Conservation (phyloP, 2,329 filamentous ascomycete species). For the Penicillium verrucosum region DNA sequence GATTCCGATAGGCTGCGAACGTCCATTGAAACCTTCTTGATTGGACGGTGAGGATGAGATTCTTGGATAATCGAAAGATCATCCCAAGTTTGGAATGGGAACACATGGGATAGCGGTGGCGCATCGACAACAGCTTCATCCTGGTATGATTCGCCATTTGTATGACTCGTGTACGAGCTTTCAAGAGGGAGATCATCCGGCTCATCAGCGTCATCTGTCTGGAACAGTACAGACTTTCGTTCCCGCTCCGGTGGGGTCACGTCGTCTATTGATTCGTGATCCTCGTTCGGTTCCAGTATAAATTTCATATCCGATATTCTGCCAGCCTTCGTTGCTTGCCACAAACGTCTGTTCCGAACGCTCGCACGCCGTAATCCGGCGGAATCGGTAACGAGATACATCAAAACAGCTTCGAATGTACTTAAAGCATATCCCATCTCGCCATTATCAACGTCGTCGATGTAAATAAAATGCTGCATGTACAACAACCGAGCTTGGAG, state of each 20-base stretch:
- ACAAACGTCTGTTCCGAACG: slow-evolving; percentile 77
- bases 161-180: slow-evolving; percentile 22
- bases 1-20: slow-evolving; percentile 82
- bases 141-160: slow-evolving; percentile 15
- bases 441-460: slow-evolving; percentile 93
- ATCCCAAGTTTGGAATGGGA: slow-evolving; percentile 73
- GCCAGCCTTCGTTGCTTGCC: slow-evolving; percentile 80
- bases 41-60: slow-evolving; percentile 47
- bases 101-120: slow-evolving; percentile 70
- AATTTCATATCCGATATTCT: slow-evolving; percentile 70
- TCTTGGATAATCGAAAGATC: slow-evolving; percentile 43
- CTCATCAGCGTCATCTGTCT: slow-evolving; percentile 36
- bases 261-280: slow-evolving; percentile 39
- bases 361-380: slow-evolving; percentile 79
- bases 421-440: slow-evolving; percentile 95
- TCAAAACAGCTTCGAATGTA: slow-evolving; percentile 89
- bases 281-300: slow-evolving; percentile 70
- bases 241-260: slow-evolving; percentile 40
- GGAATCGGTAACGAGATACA: slow-evolving; percentile 82
- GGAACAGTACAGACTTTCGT: slow-evolving; percentile 29
- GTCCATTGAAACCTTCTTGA: slow-evolving; percentile 86
- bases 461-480: slow-evolving; percentile 96
- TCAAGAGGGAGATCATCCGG: slow-evolving; percentile 22
- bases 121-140: slow-evolving; percentile 25
- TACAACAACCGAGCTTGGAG: slow-evolving; percentile 87